A percentile compares a stretch with the other conserved stretches of the same genome.
phyloP scores from a whole-genome alignment of 179 eudicot species.

The Pouteria campechiana region DNA sequence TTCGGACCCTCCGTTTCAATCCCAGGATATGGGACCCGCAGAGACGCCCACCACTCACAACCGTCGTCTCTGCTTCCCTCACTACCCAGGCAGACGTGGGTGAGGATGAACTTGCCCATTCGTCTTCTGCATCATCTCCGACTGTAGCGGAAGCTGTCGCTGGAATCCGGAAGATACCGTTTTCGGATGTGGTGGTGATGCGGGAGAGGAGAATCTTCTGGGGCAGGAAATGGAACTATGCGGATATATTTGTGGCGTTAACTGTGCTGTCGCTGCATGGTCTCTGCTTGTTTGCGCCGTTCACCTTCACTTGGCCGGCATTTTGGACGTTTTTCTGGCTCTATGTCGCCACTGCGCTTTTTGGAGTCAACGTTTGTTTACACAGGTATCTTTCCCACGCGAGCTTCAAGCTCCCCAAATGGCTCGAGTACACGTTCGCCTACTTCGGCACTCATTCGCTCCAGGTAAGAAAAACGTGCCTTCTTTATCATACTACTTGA shows the following conservation, averaged over 20 bases:
- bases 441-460: constrained; percentile 73
- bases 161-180: too few species aligned
- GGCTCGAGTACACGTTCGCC: constrained; percentile 80
- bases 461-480: constrained; percentile 34
- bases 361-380: constrained; percentile 66
- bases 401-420: constrained; percentile 78
- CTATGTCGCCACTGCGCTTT: constrained; percentile 43
- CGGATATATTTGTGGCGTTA: constrained; percentile 18
- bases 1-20: too few species aligned
- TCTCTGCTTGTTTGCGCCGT: constrained; percentile 56
- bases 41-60: too few species aligned
- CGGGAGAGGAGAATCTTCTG: constrained; percentile 22
- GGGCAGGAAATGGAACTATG: constrained; percentile 41
- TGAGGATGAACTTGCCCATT: too few species aligned
- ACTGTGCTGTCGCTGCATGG: constrained; percentile 38
- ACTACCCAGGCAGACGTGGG: too few species aligned
- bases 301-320: constrained; percentile 54
- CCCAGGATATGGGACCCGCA: too few species aligned
- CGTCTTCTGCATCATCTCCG: too few species aligned
- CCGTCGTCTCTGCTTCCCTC: too few species aligned
- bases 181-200: constrained; percentile 49
- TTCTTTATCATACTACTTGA: neutral
- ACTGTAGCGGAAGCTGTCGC: too few species aligned
- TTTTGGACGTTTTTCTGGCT: constrained; percentile 49
- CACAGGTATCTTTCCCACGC: constrained; percentile 71